Evolutionary conservation across 257 asterid genomes (phyloP).

Genomic region (Rauvolfia tetraphylla): DNA sequence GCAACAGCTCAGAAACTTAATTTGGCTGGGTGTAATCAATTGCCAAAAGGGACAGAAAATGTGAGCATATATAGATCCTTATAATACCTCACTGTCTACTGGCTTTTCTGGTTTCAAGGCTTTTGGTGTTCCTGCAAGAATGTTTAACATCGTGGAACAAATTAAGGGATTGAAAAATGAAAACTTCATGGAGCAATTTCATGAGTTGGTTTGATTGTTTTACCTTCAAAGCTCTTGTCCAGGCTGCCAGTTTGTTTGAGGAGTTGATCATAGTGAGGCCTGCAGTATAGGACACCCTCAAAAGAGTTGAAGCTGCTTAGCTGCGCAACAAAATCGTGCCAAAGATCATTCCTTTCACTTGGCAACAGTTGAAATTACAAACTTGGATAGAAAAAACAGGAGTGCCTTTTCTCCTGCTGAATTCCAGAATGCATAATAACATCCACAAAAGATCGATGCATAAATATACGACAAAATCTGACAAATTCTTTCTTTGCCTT

Average conservation of each 20-base stretch:
- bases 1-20: background rate
- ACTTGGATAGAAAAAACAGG: background rate
- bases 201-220: background rate
- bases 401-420: background rate
- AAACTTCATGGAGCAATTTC: background rate
- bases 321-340: conserved; percentile 31
- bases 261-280: conserved; percentile 67
- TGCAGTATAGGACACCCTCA: conserved; percentile 76
- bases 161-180: background rate
- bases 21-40: background rate
- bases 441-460: too few species aligned
- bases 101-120: conserved; percentile 48
- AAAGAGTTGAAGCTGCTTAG: conserved; percentile 70
- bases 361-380: background rate
- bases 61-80: too few species aligned
- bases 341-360: background rate
- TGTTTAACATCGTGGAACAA: background rate
- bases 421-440: too few species aligned
- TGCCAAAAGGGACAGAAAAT: background rate
- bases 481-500: too few species aligned
- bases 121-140: conserved; percentile 51
- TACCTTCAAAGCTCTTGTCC: conserved; percentile 73
- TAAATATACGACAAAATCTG: too few species aligned
- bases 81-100: conserved; percentile 45
- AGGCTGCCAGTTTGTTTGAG: conserved; percentile 85